These are phyloP conservation scores for Ceratobasidium sp. DNA, from an alignment of 1,284 basidiomycete genomes.

Conservation along the genomic window DNA sequence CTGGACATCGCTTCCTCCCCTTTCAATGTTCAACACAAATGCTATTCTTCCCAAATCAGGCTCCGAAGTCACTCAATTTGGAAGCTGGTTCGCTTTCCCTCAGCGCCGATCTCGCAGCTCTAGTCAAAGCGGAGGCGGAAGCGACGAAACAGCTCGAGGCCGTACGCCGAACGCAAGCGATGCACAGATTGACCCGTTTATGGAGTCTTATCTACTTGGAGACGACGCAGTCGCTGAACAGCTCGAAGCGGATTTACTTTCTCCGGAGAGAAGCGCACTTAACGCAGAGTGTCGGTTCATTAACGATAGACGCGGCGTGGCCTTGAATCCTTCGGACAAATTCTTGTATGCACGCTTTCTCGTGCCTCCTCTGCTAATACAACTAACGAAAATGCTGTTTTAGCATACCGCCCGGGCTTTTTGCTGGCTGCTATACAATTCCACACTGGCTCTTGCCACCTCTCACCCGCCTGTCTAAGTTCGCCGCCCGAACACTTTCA, in stretches of 20 bases:
- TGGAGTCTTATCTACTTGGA: constrained; percentile 37
- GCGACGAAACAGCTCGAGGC: not conserved
- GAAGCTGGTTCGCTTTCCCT: constrained; percentile 32
- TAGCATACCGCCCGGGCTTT: constrained; percentile 55
- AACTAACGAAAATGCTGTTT: not conserved
- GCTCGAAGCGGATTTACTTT: constrained; percentile 42
- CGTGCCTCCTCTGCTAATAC: not conserved
- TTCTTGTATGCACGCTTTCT: constrained; percentile 43
- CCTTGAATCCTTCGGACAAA: constrained; percentile 41
- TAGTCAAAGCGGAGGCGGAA: not conserved
- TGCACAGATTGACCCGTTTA: constrained; percentile 18
- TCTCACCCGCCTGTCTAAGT: constrained; percentile 53
- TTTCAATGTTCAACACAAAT: constrained; percentile 30
- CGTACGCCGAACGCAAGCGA: not conserved
- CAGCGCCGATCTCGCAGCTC: constrained; percentile 7
- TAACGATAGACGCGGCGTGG: constrained; percentile 30
- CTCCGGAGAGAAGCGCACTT: constrained; percentile 41
- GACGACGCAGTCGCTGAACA: constrained; percentile 19
- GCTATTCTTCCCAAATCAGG: constrained; percentile 31
- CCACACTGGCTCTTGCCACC: constrained; percentile 58
- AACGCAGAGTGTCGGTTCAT: constrained; percentile 36
- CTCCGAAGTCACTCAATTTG: constrained; percentile 34
- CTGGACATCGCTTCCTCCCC: constrained; percentile 18
- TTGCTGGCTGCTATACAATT: constrained; percentile 57
- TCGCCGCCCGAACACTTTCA: constrained; percentile 56